phyloP scores from a whole-genome alignment of 768 basidiomycete genomes.

The Hericium alpestre region DNA sequence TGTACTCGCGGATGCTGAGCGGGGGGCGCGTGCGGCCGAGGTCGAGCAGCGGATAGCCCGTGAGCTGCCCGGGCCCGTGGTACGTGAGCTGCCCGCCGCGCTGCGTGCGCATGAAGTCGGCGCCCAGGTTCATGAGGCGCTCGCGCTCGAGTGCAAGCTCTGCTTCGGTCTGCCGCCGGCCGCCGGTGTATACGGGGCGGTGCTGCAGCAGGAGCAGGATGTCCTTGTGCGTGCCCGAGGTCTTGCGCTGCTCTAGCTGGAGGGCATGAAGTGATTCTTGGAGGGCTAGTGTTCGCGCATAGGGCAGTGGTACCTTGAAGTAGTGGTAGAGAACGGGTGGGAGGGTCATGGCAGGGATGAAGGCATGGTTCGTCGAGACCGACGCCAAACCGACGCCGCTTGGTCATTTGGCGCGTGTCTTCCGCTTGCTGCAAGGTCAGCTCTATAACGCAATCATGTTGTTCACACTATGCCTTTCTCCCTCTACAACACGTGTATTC shows the following conservation, averaged over 20 bases:
- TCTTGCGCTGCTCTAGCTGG: slow-evolving; percentile 46
- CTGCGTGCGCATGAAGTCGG: slow-evolving; percentile 73
- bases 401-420: too few species aligned
- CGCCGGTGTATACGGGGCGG: slow-evolving; percentile 87
- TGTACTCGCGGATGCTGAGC: slow-evolving; percentile 67
- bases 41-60: slow-evolving; percentile 91
- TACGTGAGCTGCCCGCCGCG: slow-evolving; percentile 93
- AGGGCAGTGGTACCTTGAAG: slow-evolving; percentile 72
- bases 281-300: slow-evolving; percentile 51
- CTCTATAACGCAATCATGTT: too few species aligned
- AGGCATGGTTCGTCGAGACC: background rate
- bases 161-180: slow-evolving; percentile 69
- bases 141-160: slow-evolving; percentile 47
- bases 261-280: slow-evolving; percentile 63
- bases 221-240: slow-evolving; percentile 33
- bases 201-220: slow-evolving; percentile 79
- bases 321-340: slow-evolving; percentile 69
- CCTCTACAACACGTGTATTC: too few species aligned
- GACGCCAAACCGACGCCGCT: too few species aligned
- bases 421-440: too few species aligned
- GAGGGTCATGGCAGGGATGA: slow-evolving; percentile 22
- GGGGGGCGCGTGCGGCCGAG: slow-evolving; percentile 69
- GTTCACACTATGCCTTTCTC: too few species aligned
- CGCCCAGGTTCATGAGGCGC: slow-evolving; percentile 68
- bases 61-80: slow-evolving; percentile 95